Evolutionary conservation across 2,329 filamentous ascomycete genomes (phyloP).

Genomic region (Trichoderma asperellum): DNA sequence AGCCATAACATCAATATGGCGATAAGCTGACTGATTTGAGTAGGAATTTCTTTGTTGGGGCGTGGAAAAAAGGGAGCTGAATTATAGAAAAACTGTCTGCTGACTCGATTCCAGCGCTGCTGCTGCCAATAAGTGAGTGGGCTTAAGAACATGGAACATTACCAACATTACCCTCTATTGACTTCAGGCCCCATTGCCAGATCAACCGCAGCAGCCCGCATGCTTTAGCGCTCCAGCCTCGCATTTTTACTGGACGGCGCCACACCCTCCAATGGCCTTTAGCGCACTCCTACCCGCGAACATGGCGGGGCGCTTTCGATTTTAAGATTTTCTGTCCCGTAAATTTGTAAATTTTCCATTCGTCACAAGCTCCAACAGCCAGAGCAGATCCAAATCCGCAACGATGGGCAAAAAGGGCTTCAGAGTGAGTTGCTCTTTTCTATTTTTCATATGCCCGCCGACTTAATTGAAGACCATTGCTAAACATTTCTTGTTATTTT

Average conservation of each 20-base stretch:
- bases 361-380: constrained; percentile 7
- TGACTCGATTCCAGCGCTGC: too few relatives aligned
- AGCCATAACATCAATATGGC: too few relatives aligned
- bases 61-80: too few relatives aligned
- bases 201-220: not conserved
- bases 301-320: constrained; percentile 23
- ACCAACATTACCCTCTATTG: too few relatives aligned
- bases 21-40: too few relatives aligned
- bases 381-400: constrained; percentile 30
- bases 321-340: constrained; percentile 24
- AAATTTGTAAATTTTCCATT: constrained; percentile 28
- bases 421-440: constrained; percentile 36
- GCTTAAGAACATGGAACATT: too few relatives aligned
- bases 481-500: not conserved
- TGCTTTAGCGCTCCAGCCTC: constrained; percentile 7
- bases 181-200: too few relatives aligned
- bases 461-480: not conserved
- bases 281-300: constrained; percentile 24
- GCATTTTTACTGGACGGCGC: constrained; percentile 11
- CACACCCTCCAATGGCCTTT: constrained; percentile 14
- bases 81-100: too few relatives aligned
- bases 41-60: too few relatives aligned
- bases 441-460: not conserved
- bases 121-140: too few relatives aligned
- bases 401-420: constrained; percentile 46